Evolutionary conservation across 495 filamentous ascomycete species (phyloP).

Genomic region (Penicillium desertorum): DNA sequence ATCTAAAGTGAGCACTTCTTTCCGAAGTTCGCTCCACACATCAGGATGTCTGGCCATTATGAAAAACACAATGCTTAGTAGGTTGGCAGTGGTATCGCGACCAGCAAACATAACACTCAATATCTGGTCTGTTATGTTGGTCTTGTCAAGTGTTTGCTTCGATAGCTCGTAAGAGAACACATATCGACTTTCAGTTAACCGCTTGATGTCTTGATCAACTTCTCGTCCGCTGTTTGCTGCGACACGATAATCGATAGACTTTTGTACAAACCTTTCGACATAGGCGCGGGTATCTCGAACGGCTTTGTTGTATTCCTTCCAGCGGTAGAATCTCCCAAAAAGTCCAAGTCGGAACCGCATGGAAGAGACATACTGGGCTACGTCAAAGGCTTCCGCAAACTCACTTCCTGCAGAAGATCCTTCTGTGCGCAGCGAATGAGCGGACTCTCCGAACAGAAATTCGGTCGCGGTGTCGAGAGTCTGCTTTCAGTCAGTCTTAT

Average conservation of each 20-base stretch:
- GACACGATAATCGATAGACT: conserved; percentile 16
- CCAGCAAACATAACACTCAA: conserved; percentile 56
- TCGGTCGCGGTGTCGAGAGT: conserved; percentile 72
- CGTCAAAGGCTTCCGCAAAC: conserved; percentile 14
- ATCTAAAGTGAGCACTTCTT: conserved; percentile 29
- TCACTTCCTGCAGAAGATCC: neutral
- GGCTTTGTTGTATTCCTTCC: neutral
- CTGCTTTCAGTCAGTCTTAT: conserved; percentile 25
- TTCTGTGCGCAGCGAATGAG: conserved; percentile 34
- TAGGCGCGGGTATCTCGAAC: neutral
- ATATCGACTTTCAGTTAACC: conserved; percentile 14
- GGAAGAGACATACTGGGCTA: conserved; percentile 8
- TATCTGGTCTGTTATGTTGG: conserved; percentile 14
- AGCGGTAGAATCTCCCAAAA: conserved; percentile 2
- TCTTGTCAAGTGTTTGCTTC: conserved; percentile 18
- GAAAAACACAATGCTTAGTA: conserved; percentile 53
- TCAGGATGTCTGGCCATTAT: conserved; percentile 50
- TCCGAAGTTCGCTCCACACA: conserved; percentile 41
- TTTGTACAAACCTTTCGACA: conserved; percentile 14
- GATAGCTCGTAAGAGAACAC: conserved; percentile 21
- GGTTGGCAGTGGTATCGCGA: conserved; percentile 58
- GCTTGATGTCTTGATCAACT: neutral
- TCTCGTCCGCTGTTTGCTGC: neutral
- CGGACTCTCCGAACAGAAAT: conserved; percentile 66
- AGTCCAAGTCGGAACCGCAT: conserved; percentile 7